These are phyloP conservation scores for Diaporthe ilicicola DNA, from an alignment of 2,329 filamentous ascomycete genomes.

Conservation along the genomic window DNA sequence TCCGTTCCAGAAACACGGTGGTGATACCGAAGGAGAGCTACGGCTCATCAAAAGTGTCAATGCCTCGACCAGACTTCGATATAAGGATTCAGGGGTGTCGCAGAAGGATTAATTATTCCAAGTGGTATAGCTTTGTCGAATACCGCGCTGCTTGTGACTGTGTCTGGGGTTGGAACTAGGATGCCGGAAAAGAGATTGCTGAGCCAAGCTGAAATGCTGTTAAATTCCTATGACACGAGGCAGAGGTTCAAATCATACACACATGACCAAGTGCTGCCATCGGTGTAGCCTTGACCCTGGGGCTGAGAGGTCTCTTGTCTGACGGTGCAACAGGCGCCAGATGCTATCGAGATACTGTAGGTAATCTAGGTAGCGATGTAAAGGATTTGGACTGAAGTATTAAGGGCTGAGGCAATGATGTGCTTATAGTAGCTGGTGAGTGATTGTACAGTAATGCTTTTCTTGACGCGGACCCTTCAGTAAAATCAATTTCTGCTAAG, in stretches of 20 bases:
- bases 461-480: not conserved
- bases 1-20: constrained; percentile 11
- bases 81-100: not conserved
- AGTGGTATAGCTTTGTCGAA: not conserved
- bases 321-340: not conserved
- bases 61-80: too few relatives aligned
- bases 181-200: too few relatives aligned
- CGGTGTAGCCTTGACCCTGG: not conserved
- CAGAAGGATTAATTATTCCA: not conserved
- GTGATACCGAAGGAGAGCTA: constrained; percentile 33
- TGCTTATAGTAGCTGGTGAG: not conserved
- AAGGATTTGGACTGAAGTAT: not conserved
- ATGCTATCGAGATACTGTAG: not conserved
- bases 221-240: not conserved
- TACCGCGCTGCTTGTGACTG: not conserved
- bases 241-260: not conserved
- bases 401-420: not conserved
- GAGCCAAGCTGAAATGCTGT: not conserved
- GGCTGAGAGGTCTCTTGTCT: not conserved
- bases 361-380: not conserved
- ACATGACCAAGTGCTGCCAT: not conserved
- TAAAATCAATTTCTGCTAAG: not conserved
- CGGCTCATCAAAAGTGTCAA: constrained; percentile 15
- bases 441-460: not conserved
- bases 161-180: too few relatives aligned